Conservation (phyloP, 2,329 filamentous ascomycete genomes). For the Verticillium dahliae region DNA sequence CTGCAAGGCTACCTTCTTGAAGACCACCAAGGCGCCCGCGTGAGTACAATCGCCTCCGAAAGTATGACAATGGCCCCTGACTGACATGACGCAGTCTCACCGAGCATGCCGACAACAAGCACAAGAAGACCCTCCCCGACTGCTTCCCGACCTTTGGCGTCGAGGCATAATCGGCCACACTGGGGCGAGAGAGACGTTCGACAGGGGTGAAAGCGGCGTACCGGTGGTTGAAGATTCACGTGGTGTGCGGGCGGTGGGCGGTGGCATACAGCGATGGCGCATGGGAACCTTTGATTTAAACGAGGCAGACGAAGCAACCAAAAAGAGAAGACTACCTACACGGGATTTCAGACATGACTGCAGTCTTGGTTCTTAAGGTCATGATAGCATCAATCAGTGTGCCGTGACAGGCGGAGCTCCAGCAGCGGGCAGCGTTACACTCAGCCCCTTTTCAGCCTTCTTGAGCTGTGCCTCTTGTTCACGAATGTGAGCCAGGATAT, state of each 20-base stretch:
- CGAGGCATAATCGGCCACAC: not conserved
- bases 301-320: not conserved
- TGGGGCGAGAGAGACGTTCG: not conserved
- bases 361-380: not conserved
- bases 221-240: not conserved
- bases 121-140: slow-evolving; percentile 63
- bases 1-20: slow-evolving; percentile 74
- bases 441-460: slow-evolving; percentile 17
- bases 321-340: not conserved
- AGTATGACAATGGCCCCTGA: not conserved
- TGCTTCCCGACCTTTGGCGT: slow-evolving; percentile 57
- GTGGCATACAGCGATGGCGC: slow-evolving; percentile 4
- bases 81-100: slow-evolving; percentile 42
- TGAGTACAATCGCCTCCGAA: slow-evolving; percentile 26
- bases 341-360: not conserved
- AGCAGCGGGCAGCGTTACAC: slow-evolving; percentile 12
- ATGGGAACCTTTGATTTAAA: slow-evolving; percentile 1
- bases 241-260: not conserved
- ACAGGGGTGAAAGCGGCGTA: not conserved
- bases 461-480: slow-evolving; percentile 46
- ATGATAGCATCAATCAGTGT: slow-evolving; percentile 14
- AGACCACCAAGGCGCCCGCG: slow-evolving; percentile 68
- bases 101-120: slow-evolving; percentile 70
- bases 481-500: slow-evolving; percentile 50
- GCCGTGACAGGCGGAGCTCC: slow-evolving; percentile 19